Conservation (phyloP, 768 basidiomycete species). For the Rhodotorula kratochvilovae region DNA sequence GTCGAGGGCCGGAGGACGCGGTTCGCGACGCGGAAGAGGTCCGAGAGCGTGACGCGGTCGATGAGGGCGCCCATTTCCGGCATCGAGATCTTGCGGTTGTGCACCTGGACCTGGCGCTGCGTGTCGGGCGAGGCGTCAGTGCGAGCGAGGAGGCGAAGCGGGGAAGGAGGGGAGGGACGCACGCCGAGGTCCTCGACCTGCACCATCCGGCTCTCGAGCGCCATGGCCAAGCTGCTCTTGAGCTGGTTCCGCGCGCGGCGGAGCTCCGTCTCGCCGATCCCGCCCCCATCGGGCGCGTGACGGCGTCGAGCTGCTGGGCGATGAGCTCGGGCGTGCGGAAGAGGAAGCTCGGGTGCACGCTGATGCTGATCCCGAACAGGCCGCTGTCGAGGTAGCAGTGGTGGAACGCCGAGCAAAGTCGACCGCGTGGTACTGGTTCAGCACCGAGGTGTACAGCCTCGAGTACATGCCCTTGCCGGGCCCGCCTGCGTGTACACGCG, state of each 20-base stretch:
- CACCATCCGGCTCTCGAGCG: conserved; percentile 53
- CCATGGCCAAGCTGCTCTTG: conserved; percentile 88
- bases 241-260: conserved; percentile 90
- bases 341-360: conserved; percentile 64
- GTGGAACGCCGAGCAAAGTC: conserved; percentile 97
- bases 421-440: conserved; percentile 87
- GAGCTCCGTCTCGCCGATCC: conserved; percentile 58
- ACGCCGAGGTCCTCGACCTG: conserved; percentile 40
- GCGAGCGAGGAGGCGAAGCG: too few relatives aligned
- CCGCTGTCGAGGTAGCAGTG: conserved; percentile 94
- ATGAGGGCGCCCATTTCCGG: conserved; percentile 85
- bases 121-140: not conserved
- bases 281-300: conserved; percentile 57
- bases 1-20: conserved; percentile 56
- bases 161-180: not conserved
- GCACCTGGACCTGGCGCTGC: conserved; percentile 74
- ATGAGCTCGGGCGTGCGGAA: conserved; percentile 72
- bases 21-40: conserved; percentile 69
- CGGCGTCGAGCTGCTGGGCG: conserved; percentile 75
- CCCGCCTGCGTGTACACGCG: conserved; percentile 57
- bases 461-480: conserved; percentile 99
- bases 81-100: conserved; percentile 77
- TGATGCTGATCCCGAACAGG: conserved; percentile 83
- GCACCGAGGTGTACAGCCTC: conserved; percentile 87
- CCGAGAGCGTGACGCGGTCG: conserved; percentile 65